These are phyloP conservation scores for Euphorbia schlechtendalii DNA, from an alignment of 441 rosid genomes.

Conservation along the genomic window DNA sequence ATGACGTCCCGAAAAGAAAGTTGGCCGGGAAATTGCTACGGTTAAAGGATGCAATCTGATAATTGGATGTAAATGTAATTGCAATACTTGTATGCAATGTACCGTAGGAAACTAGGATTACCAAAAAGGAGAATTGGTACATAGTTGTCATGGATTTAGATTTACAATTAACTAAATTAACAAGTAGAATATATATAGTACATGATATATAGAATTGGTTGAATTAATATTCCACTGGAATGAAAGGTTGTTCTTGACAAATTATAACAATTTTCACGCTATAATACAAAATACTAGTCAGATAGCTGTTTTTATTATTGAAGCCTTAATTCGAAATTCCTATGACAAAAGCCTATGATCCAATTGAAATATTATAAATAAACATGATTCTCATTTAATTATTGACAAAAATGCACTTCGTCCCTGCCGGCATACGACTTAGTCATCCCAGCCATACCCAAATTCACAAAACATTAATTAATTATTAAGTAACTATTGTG, in stretches of 20 bases:
- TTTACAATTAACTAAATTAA: no score
- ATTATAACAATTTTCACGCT: background rate
- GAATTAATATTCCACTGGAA: no score
- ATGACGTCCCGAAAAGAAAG: conserved; percentile 84
- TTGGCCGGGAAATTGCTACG: conserved; percentile 56
- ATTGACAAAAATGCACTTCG: background rate
- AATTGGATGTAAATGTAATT: background rate
- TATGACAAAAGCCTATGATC: background rate
- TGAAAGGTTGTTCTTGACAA: no score
- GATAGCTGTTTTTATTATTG: background rate
- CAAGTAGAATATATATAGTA: no score
- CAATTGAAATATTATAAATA: no score
- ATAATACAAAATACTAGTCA: background rate
- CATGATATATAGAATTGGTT: background rate
- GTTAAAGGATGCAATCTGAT: conserved; percentile 15
- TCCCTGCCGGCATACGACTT: background rate
- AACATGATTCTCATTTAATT: no score
- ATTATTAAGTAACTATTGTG: no score
- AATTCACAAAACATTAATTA: no score
- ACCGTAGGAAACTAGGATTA: background rate
- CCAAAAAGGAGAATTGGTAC: background rate
- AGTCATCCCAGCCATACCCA: no score
- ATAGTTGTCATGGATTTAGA: background rate
- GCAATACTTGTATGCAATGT: background rate
- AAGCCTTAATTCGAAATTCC: background rate